Evolutionary conservation across 2,329 filamentous ascomycete genomes (phyloP), one percentile per base, ranked within the genome.

Genomic region (Aspergillus sp.): DNA sequence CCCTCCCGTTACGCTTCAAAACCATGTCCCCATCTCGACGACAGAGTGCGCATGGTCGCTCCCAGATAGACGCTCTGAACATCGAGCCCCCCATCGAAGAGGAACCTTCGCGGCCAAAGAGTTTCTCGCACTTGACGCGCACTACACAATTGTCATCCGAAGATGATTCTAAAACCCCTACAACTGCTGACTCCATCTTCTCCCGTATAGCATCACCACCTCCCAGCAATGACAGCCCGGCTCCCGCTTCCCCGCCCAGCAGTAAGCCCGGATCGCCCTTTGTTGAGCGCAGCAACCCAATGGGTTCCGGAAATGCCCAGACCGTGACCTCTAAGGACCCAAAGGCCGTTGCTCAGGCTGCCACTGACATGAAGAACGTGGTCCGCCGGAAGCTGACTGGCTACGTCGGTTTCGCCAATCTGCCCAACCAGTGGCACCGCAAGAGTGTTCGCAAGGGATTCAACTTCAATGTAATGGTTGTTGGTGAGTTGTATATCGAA

Each of bases 381-480:
- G 93, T 99, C 70, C 91, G 95, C 79, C 87, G 95, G 79, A 99
- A 99, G 84, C 83, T 99, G 75, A 98, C 95, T 51, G 95, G 95
- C 73, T 99, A 98, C 72, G 95, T 99, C 72, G 95, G 95, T 66
- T 99, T 99, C 74, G 95, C 95, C 77, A 99, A 99, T 78, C 81
- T 99, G 75, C 95, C 95, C 64, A 99, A 99, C 82, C 95, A 99
- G 81, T 99, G 95, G 95, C 95, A 99, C 84, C 93, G 95, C 79
- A 99, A 99, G 89, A 97, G 93, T 86, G 95, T 99, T 72, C 91
- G 95, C 75, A 99, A 99, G 81, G 95, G 95, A 62, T 99, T 99
- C 86, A 99, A 98, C 86, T 99, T 99, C 85, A 99, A 99, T 76
- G 95, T 99, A 68, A 99, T 99, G 95, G 95, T 99, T 79, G 95